Evolutionary conservation across 495 filamentous ascomycete genomes (phyloP), one percentile per base, ranked within the genome.

Genomic region (Rostrohypoxylon terebratum): DNA sequence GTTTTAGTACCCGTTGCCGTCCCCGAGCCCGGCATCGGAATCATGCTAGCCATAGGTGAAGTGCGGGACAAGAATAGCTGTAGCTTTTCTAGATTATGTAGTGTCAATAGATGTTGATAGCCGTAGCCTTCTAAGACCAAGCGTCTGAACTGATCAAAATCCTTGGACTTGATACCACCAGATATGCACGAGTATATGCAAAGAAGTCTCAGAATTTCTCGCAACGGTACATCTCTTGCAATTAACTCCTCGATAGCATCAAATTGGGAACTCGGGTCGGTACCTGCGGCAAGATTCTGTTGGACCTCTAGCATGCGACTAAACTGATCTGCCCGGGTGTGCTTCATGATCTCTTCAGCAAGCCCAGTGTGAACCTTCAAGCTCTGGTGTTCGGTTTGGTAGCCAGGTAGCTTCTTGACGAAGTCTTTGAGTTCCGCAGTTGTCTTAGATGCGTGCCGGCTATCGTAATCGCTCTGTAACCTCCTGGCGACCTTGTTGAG

Each of bases 211-310:
- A 99, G 87, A 44, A 98, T 86, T 31, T 90, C 90, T 14, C 90
- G 87, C 2, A 98, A 80, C 0, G 95, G 90, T 0, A 91, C 87
- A 66, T 93, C 91, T 57, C 95, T 92, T 7, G 93, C 90, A 57
- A 99, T 96, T 18, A 99, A 86, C 77, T 99, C 96, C 81, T 96
- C 93, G 64, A 99, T 93, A 2, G 88, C 87, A 28, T 97, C 93
- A 76, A 97, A 93, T 79, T 97, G 93, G 18, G 92, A 92, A 16
- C 89, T 91, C 13, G 94, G 90, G 75, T 99, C 96, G 20, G 92
- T 87, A 54, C 94, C 96, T 2, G 93, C 93, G n/a, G 93, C 94
- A 61, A 97, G 87, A 74, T 96, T 97, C 80, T 98, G 96, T 77
- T 99, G 96, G 8, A 98, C 92, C 80, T 98, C 96, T 1, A 98